These are phyloP conservation scores for Avena sativa DNA, from an alignment of 176 grass and related monocot species.

Conservation along the genomic window DNA sequence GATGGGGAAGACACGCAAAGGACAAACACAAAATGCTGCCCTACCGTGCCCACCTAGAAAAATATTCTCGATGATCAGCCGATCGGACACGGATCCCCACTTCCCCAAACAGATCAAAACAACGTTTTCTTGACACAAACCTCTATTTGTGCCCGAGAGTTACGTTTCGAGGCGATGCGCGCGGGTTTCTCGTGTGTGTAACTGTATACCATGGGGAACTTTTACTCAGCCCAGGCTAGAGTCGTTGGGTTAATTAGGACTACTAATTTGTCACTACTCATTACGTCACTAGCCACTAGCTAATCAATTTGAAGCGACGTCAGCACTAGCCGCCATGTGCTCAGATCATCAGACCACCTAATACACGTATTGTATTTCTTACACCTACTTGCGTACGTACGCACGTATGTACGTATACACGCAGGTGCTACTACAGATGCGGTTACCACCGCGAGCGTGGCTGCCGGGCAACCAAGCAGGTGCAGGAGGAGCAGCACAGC, in stretches of 20 bases:
- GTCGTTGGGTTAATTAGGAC: not conserved
- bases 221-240: no score
- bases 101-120: not conserved
- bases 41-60: not conserved
- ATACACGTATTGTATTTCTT: not conserved
- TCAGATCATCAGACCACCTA: not conserved
- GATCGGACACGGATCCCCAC: not conserved
- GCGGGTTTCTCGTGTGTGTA: not conserved
- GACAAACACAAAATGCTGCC: conserved; percentile 18
- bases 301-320: not conserved
- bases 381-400: not conserved
- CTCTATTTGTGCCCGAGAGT: not conserved
- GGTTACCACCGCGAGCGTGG: conserved; percentile 46
- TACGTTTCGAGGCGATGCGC: not conserved
- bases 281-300: not conserved
- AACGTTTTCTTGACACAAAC: not conserved
- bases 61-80: conserved; percentile 21
- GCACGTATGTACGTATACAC: not conserved
- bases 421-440: conserved; percentile 81
- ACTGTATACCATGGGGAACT: not conserved
- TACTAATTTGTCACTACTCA: not conserved
- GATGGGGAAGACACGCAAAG: not conserved
- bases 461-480: conserved; percentile 71
- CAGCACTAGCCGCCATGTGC: conserved; percentile 36
- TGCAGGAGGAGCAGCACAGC: conserved; percentile 65